Conservation (phyloP, 306 rosid species). For the Malus sylvestris region DNA sequence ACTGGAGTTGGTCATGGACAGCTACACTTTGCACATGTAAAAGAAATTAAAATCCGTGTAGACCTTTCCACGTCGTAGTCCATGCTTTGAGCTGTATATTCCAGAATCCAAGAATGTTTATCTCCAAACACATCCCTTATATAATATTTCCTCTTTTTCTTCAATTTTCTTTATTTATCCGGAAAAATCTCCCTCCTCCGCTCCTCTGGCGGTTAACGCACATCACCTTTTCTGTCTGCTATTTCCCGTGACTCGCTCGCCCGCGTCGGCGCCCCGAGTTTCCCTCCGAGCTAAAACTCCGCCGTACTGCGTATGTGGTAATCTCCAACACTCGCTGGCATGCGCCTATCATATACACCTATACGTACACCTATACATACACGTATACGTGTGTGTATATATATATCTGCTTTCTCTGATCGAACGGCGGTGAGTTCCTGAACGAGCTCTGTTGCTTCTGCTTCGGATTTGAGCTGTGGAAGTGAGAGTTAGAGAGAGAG, state of each 20-base stretch:
- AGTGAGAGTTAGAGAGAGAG: slow-evolving; percentile 3
- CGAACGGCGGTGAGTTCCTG: slow-evolving; percentile 9
- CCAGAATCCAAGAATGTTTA: slow-evolving; percentile 31
- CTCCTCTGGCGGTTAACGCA: not conserved
- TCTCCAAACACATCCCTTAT: slow-evolving; percentile 13
- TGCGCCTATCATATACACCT: not conserved
- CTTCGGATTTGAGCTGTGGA: slow-evolving; percentile 6
- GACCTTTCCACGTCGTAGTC: slow-evolving; percentile 21
- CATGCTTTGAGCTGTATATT: slow-evolving; percentile 20
- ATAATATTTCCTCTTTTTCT: not conserved
- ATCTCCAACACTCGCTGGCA: not conserved
- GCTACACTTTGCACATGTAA: not conserved
- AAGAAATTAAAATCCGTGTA: slow-evolving; percentile 2
- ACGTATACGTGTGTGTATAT: not conserved
- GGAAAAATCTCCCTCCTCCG: not conserved
- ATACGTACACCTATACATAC: not conserved
- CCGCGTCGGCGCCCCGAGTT: slow-evolving; percentile 1
- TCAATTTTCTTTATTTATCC: not conserved
- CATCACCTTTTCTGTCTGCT: not conserved
- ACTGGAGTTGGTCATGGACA: not conserved
- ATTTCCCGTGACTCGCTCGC: slow-evolving; percentile 5
- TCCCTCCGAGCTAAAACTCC: not conserved
- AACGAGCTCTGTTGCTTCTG: not conserved
- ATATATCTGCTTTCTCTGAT: not conserved
- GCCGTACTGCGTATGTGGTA: not conserved